Evolutionary conservation across 169 alveolate species (phyloP).

Genomic region (Cryptosporidium viatorum): DNA sequence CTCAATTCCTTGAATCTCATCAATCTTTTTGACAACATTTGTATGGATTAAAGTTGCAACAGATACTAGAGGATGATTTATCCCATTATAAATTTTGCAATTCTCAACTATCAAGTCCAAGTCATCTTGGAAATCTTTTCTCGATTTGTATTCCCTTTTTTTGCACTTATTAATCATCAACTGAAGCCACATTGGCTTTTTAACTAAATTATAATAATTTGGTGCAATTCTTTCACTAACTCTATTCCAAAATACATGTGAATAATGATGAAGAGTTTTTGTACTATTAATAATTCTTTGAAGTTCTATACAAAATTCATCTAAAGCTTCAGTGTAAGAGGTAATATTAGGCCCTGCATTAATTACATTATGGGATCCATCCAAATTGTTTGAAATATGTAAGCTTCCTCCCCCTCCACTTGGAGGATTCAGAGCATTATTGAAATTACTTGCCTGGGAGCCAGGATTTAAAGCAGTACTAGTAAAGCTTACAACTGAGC

Average conservation of each 20-base stretch:
- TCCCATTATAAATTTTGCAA: slow-evolving; percentile 86
- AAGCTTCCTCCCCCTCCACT: neutral
- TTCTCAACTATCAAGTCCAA: slow-evolving; percentile 82
- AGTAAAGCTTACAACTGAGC: slow-evolving; percentile 41
- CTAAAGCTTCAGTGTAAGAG: slow-evolving; percentile 76
- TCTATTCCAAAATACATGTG: slow-evolving; percentile 83
- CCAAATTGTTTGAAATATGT: neutral
- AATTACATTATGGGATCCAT: neutral
- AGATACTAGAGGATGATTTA: slow-evolving; percentile 82
- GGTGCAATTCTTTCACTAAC: slow-evolving; percentile 88
- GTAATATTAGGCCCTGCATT: slow-evolving; percentile 38
- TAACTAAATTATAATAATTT: slow-evolving; percentile 83
- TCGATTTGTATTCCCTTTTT: slow-evolving; percentile 81
- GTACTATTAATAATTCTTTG: slow-evolving; percentile 78
- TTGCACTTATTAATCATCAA: slow-evolving; percentile 82
- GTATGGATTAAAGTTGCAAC: slow-evolving; percentile 67
- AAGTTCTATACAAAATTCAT: slow-evolving; percentile 77
- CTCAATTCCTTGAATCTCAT: slow-evolving; percentile 72
- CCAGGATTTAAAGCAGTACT: slow-evolving; percentile 22
- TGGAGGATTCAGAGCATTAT: neutral
- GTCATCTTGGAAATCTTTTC: slow-evolving; percentile 82
- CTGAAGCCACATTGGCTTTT: slow-evolving; percentile 87
- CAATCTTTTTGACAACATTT: slow-evolving; percentile 33
- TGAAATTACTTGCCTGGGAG: neutral
- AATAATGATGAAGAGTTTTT: slow-evolving; percentile 68